Base-by-base conservation (phyloP, 2,329 filamentous ascomycete species). In the Fusarium albidum region DNA sequence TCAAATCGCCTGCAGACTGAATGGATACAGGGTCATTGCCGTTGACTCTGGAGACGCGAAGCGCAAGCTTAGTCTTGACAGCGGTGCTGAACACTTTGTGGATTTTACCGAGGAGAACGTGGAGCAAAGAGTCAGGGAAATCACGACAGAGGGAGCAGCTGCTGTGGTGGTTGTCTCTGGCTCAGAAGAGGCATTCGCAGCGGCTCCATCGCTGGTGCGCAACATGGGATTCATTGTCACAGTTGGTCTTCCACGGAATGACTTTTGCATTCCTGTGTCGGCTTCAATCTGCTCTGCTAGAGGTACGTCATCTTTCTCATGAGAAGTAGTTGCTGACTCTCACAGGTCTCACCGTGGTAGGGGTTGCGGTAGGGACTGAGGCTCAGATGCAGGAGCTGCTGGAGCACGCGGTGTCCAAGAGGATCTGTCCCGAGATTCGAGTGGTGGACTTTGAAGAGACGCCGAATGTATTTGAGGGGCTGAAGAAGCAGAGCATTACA, bases 141-240 rank as follows among this genome's bases (percentile, higher is more conserved):
- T 72, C 1, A 71, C 69, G 0, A 52, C 39, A 0, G 71, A 72
- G 10, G 70, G 69, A 0, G 69, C 69, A 1, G 58, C 66, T 3
- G 69, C 67, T 5, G 46, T 66, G 0, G 5, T 72, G 1, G 68
- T 72, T 0, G 69, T 71, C 0, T 58, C 70, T 0, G 69, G 57
- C 0, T 60, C 70, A 0, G 58, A 68, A 26, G 59, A 58, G 0
- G 70, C 70, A 0, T 72, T 71, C 2, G 13, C 45, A 0, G 13
- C 63, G 12, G 66, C 69, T 0, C 68, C 68, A 0, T 54, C 3
- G 1, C 4, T 72, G 1, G 67, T 65, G 0, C 54, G 61, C 11
- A 68, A 69, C 1, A 66, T 65, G 57, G 69, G 64, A 3, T 47
- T 60, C 0, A 61, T 71, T 4, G 52, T 68, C 1, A 60, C 53